Conservation (phyloP, 2,329 filamentous ascomycete genomes). For the Alternaria metachromatica region DNA sequence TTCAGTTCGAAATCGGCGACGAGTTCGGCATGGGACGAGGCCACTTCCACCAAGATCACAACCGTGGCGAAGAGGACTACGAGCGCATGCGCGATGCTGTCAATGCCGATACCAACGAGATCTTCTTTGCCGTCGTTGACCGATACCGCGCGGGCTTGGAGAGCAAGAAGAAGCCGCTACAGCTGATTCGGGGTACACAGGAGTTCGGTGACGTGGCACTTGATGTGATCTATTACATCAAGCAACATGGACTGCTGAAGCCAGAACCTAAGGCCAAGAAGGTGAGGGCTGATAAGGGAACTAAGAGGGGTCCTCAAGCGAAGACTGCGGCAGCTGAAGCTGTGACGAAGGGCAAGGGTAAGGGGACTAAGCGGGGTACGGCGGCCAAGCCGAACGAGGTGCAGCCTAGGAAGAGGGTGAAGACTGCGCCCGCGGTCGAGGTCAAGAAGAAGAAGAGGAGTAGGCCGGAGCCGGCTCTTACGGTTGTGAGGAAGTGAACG, state of each 20-base stretch:
- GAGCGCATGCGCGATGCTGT: constrained; percentile 8
- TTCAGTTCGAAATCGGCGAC: constrained; percentile 35
- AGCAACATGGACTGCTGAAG: constrained; percentile 32
- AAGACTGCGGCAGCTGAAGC: background rate
- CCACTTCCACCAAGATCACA: constrained; percentile 12
- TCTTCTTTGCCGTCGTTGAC: constrained; percentile 43
- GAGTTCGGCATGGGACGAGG: constrained; percentile 19
- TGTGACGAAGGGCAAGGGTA: background rate
- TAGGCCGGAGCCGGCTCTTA: background rate
- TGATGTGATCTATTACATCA: constrained; percentile 39
- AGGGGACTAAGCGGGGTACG: constrained; percentile 6
- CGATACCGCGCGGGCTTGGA: constrained; percentile 39
- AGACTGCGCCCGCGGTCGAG: constrained; percentile 13
- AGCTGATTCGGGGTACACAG: constrained; percentile 35
- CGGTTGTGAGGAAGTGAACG: constrained; percentile 3
- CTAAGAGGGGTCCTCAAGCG: constrained; percentile 15
- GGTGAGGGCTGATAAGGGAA: constrained; percentile 25
- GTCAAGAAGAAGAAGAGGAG: constrained; percentile 12
- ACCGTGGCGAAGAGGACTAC: constrained; percentile 8
- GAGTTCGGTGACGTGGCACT: constrained; percentile 44
- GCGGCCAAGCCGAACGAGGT: constrained; percentile 14
- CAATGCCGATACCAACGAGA: constrained; percentile 33
- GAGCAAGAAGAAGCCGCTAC: constrained; percentile 19
- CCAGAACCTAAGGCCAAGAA: constrained; percentile 9
- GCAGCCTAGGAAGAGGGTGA: constrained; percentile 28